Evolutionary conservation across 345 rosid genomes (phyloP), one percentile per base, ranked within the genome.

Genomic region (Linum lewisii): DNA sequence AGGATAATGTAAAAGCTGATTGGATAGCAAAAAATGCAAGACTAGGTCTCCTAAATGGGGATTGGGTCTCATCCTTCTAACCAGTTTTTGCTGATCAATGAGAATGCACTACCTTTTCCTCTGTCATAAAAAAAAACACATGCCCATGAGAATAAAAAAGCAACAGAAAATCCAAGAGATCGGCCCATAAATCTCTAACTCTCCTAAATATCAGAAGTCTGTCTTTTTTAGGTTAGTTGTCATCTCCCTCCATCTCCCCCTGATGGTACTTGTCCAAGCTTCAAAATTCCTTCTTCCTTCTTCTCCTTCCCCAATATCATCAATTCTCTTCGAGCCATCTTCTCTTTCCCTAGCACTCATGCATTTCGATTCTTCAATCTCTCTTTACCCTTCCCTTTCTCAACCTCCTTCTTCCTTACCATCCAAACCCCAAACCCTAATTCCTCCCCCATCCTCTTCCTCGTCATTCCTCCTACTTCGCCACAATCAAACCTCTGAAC

Each of bases 281-380:
- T 76, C 85, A 58, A 76, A 76, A 66, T 69, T 77, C 42, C 69
- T 63, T 11, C 72, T 61, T 24, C 73, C 76, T 62, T 64, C 75
- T 21, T 62, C 77, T 63, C 66, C 67, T 0, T 78, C 73, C 14
- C 72, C 66, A 63, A 68, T 75, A 19, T 60, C 64, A 14, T 82
- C 96, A 7, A 23, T 81, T 18, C 82, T 80, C 22, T 79, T 75
- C 60, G 93, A 85, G 61, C 93, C 93, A 18, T 74, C 52, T 62
- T 88, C 93, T 1, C 77, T 69, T 14, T 85, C 90, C 38, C 74
- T 85, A n/a, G 93, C 93, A 44, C 74, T 88, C 23, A 65, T 68
- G 61, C 88, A 79, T 67, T 68, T 83, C 54, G 91, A 81, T 64
- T 78, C 88, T 52, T 82, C 91, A 1, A 10, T 89, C 60, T 84